Base-by-base conservation (phyloP, 805 yeast genomes). In the Wickerhamiella azymoides region DNA sequence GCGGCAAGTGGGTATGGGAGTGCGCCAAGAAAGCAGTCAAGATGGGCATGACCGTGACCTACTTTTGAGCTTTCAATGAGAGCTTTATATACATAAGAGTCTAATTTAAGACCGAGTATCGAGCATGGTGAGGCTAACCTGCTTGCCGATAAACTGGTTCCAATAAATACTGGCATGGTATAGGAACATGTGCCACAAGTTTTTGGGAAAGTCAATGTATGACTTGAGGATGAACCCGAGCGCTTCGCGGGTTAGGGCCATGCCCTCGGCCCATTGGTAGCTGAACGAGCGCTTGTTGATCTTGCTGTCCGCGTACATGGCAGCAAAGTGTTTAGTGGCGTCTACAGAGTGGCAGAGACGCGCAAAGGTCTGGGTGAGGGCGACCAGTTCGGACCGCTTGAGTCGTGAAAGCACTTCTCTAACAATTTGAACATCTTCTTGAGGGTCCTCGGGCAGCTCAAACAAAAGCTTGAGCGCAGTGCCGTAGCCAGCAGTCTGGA, bases 401-500 rank as follows among this genome's bases (percentile, higher is more conserved):
- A 83, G 71, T 47, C 70, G 73, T 49, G 77, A 70, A 47, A 64
- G 50, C 39, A 81, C 73, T 24, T 73, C 73, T 39, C 68, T 63
- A 40, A 70, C 70, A 38, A 57, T 60, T 33, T 66, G 67, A n/a
- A 58, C 60, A 43, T 68, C 69, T 42, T 66, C 67, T 28, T 59
- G 55, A 19, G 74, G 72, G 49, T 70, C 71, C 45, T 68, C 72
- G 36, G 77, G 74, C 45, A 79, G 64, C 61, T 89, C 97, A 61
- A 92, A 85, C 49, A 92, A 67, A 19, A 89, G 74, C 62, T 92
- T 92, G 57, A 92, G 72, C 1, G 96, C 94, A 8, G 99, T 92
- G 16, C 96, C 99, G 62, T 92, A 92, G 17, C 99, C 99, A 13
- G 92, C 84, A 1, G 94, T 85, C 67, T 92, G 98, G 26, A 92